A percentile compares a stretch with the other conserved stretches of the same genome.
These are phyloP conservation scores for Nepenthes mirabilis DNA, from an alignment of 148 eudicot species.

Conservation along the genomic window DNA sequence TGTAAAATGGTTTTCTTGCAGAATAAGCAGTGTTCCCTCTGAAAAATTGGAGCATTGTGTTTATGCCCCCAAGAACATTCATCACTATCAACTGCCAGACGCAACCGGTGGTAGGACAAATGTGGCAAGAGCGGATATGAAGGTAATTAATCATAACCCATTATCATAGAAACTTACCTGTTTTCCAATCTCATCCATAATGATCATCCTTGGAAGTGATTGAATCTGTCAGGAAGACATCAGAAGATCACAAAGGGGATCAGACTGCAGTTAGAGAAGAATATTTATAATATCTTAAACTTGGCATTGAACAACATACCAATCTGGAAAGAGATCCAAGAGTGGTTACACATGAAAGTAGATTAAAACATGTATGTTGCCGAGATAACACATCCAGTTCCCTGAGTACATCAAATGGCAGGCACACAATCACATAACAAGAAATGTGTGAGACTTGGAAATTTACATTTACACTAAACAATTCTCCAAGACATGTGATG, in stretches of 20 bases:
- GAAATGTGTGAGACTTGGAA: not conserved
- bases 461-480: too few species aligned
- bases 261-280: not conserved
- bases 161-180: constrained; percentile 49
- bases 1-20: too few species aligned
- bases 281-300: not conserved
- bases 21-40: too few species aligned
- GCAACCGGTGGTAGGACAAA: too few species aligned
- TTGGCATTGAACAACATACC: constrained; percentile 26
- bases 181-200: constrained; percentile 91
- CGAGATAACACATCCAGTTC: constrained; percentile 86
- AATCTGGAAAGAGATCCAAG: constrained; percentile 96
- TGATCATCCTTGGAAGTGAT: constrained; percentile 98
- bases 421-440: not conserved
- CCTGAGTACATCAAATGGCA: constrained; percentile 23
- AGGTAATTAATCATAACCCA: constrained; percentile 5
- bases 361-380: constrained; percentile 88
- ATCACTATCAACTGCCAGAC: too few species aligned
- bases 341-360: constrained; percentile 78
- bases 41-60: too few species aligned
- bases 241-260: not conserved
- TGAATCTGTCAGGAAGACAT: constrained; percentile 57
- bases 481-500: too few species aligned
- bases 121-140: too few species aligned
- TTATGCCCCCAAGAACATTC: too few species aligned